These are phyloP conservation scores for Zymoseptoria brevis DNA, from an alignment of 2,329 filamentous ascomycete genomes.

Conservation along the genomic window DNA sequence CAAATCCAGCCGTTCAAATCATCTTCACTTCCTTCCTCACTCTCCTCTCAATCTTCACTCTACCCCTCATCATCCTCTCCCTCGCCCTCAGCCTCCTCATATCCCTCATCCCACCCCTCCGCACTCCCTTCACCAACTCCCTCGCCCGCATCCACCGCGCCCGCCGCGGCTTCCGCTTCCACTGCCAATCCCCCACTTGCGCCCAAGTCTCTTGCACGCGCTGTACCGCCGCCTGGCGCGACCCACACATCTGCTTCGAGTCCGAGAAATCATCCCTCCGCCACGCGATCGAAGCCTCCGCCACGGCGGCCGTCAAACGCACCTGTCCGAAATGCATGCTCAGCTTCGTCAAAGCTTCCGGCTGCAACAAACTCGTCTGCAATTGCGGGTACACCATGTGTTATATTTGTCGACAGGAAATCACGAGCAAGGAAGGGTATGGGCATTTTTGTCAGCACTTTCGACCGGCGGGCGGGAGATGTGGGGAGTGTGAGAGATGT, in stretches of 20 bases:
- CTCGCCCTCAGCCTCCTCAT: constrained; percentile 10
- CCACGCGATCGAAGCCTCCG: constrained; percentile 83
- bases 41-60: constrained; percentile 24
- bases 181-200: constrained; percentile 65
- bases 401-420: constrained; percentile 72
- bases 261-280: constrained; percentile 73
- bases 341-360: constrained; percentile 83
- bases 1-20: constrained; percentile 37
- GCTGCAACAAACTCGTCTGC: constrained; percentile 96
- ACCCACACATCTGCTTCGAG: constrained; percentile 86
- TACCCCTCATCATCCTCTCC: constrained; percentile 49
- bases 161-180: constrained; percentile 66
- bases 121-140: constrained; percentile 22
- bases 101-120: constrained; percentile 9
- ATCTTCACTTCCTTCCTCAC: constrained; percentile 36
- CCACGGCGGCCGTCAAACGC: constrained; percentile 88
- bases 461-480: constrained; percentile 67
- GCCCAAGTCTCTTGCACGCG: constrained; percentile 65
- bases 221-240: constrained; percentile 75
- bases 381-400: constrained; percentile 97
- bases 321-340: constrained; percentile 88
- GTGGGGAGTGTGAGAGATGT: constrained; percentile 63
- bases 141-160: constrained; percentile 61
- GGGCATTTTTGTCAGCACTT: constrained; percentile 96
- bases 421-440: constrained; percentile 62